Evolutionary conservation across 1,284 basidiomycete genomes (phyloP).

Genomic region (Leccinum pallidistipes): DNA sequence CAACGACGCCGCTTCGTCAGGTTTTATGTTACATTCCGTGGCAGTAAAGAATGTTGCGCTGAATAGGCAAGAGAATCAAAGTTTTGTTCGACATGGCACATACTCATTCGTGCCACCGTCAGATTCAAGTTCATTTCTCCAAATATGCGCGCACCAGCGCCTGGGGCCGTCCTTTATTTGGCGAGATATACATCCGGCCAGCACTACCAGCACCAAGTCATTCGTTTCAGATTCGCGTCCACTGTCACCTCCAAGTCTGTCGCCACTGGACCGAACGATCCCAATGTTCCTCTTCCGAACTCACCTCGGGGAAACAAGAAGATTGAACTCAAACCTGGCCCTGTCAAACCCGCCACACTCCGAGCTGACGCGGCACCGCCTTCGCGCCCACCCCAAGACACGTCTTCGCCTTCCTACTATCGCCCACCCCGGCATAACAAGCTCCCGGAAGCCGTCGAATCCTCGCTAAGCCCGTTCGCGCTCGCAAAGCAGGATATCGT

Average conservation of each 20-base stretch:
- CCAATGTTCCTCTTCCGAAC: slow-evolving; percentile 20
- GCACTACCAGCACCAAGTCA: background rate
- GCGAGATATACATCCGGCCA: slow-evolving; percentile 2
- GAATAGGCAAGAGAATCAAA: slow-evolving; percentile 24
- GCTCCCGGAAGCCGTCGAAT: slow-evolving; percentile 26
- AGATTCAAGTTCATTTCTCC: slow-evolving; percentile 24
- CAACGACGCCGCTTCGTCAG: slow-evolving; percentile 10
- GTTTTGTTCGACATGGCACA: background rate
- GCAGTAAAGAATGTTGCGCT: slow-evolving; percentile 30
- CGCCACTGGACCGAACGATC: slow-evolving; percentile 15
- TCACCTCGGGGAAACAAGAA: slow-evolving; percentile 53
- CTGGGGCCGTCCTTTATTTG: slow-evolving; percentile 2
- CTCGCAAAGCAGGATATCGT: slow-evolving; percentile 60
- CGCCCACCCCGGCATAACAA: slow-evolving; percentile 30
- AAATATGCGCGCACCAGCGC: background rate
- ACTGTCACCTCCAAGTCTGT: slow-evolving; percentile 31
- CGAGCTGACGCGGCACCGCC: slow-evolving; percentile 15
- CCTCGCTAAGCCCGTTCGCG: slow-evolving; percentile 38
- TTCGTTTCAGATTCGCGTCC: slow-evolving; percentile 23
- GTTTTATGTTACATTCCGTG: slow-evolving; percentile 33
- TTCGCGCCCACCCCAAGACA: slow-evolving; percentile 8
- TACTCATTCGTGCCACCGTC: background rate
- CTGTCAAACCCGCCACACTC: slow-evolving; percentile 49
- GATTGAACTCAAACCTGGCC: slow-evolving; percentile 62
- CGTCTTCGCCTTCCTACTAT: slow-evolving; percentile 19